These are phyloP conservation scores for Termitomyces sp. DNA, from an alignment of 768 basidiomycete species.

Conservation along the genomic window DNA sequence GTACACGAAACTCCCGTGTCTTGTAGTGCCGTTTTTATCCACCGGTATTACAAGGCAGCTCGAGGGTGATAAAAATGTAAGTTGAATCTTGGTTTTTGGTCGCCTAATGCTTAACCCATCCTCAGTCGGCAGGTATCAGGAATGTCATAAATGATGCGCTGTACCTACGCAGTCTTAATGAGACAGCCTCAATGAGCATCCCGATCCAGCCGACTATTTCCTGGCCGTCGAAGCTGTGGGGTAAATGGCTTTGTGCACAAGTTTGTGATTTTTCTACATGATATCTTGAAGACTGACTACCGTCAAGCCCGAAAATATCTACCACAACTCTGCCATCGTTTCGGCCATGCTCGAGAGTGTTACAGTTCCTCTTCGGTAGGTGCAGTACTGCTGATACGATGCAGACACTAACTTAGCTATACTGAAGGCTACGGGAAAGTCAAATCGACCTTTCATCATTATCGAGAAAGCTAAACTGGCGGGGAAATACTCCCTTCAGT, in stretches of 20 bases:
- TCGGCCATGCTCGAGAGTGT: slow-evolving; percentile 56
- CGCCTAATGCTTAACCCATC: slow-evolving; percentile 11
- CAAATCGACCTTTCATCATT: slow-evolving; percentile 41
- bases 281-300: not conserved
- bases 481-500: slow-evolving; percentile 50
- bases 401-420: not conserved
- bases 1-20: slow-evolving; percentile 54
- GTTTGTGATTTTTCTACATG: slow-evolving; percentile 18
- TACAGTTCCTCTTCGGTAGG: slow-evolving; percentile 59
- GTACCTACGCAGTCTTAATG: slow-evolving; percentile 47
- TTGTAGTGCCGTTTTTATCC: slow-evolving; percentile 60
- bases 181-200: slow-evolving; percentile 46
- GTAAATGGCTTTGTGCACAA: slow-evolving; percentile 19
- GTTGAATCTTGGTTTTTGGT: slow-evolving; percentile 17
- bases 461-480: slow-evolving; percentile 46
- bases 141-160: slow-evolving; percentile 62
- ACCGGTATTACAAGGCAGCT: slow-evolving; percentile 21
- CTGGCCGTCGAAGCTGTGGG: slow-evolving; percentile 38
- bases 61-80: slow-evolving; percentile 44
- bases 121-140: slow-evolving; percentile 34
- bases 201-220: slow-evolving; percentile 44
- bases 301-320: slow-evolving; percentile 31
- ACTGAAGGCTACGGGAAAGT: slow-evolving; percentile 27
- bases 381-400: slow-evolving; percentile 4
- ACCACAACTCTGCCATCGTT: slow-evolving; percentile 55